Conservation (phyloP, 352 stramenopile species). For the Phytophthora meadii region DNA sequence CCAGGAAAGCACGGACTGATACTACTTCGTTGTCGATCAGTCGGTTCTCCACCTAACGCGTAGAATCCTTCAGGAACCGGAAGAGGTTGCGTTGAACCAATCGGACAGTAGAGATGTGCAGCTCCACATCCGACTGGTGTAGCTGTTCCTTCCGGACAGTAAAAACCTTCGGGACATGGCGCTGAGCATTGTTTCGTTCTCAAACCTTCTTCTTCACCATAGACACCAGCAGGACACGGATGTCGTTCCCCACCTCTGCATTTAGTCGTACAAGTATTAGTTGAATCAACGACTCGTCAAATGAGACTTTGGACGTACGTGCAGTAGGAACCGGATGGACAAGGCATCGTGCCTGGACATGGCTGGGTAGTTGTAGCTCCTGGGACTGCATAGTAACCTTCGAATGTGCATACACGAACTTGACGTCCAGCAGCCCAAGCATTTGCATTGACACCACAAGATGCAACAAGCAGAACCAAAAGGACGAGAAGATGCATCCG, state of each 20-base stretch:
- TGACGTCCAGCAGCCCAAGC: conserved; percentile 12
- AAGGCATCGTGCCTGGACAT: conserved; percentile 49
- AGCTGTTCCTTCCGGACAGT: conserved; percentile 53
- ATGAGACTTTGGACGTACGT: conserved; percentile 37
- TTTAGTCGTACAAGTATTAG: conserved; percentile 8
- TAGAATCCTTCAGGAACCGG: conserved; percentile 53
- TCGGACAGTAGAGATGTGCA: conserved; percentile 62
- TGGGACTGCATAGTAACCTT: conserved; percentile 57
- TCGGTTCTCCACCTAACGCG: conserved; percentile 38
- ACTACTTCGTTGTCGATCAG: conserved; percentile 24
- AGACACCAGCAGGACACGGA: conserved; percentile 68
- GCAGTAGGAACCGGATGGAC: conserved; percentile 67
- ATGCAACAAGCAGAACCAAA: conserved; percentile 2
- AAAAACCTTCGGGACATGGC: conserved; percentile 68
- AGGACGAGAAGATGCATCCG: conserved; percentile 19
- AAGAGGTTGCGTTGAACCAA: conserved; percentile 41
- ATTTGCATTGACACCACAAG: conserved; percentile 5
- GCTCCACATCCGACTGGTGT: conserved; percentile 52
- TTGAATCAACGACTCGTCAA: too few relatives aligned
- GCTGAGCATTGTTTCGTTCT: conserved; percentile 54
- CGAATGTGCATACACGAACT: conserved; percentile 44
- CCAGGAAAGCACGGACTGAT: conserved; percentile 54
- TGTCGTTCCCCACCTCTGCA: conserved; percentile 41
- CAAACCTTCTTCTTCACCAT: conserved; percentile 54
- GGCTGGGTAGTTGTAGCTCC: conserved; percentile 46